Percentiles rank a stretch among this genome's conserved stretches.
Conservation (phyloP, 495 filamentous ascomycete species). For the Pyronema omphalodes region DNA sequence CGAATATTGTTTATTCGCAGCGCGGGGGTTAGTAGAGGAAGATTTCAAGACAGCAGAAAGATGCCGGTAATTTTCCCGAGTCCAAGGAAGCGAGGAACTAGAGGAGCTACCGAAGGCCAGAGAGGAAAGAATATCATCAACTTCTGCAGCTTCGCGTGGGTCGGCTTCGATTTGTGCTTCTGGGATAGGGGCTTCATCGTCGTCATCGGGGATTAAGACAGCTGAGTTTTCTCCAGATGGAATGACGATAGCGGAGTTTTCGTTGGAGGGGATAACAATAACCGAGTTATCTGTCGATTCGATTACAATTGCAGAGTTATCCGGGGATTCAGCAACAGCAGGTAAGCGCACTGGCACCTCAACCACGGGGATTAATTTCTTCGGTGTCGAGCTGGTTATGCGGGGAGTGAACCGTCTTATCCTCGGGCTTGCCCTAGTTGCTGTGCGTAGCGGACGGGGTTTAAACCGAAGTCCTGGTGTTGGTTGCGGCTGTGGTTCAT, state of each 20-base stretch:
- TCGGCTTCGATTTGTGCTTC: background rate
- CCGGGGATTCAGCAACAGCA: background rate
- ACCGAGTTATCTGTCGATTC: background rate
- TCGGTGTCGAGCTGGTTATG: too few species aligned
- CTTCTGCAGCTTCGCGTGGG: too few species aligned
- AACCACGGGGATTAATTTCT: too few species aligned
- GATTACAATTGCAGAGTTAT: background rate
- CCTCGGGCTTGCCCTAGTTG: too few species aligned
- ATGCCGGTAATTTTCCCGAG: background rate
- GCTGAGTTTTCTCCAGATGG: background rate
- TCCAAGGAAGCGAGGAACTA: background rate
- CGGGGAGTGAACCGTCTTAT: too few species aligned
- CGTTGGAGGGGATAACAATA: background rate
- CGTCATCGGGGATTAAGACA: background rate
- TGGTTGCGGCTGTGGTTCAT: too few species aligned
- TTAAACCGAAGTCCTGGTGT: too few species aligned
- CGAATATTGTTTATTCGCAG: conserved; percentile 6
- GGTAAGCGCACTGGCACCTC: too few species aligned
- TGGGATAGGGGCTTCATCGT: background rate
- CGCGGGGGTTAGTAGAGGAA: background rate
- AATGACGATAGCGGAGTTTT: background rate
- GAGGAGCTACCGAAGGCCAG: too few species aligned
- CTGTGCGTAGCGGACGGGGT: too few species aligned
- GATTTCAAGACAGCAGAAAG: background rate
- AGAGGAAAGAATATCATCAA: too few species aligned